These are phyloP conservation scores for Hymenoscyphus infarciens DNA, from an alignment of 2,329 filamentous ascomycete species.

Conservation along the genomic window DNA sequence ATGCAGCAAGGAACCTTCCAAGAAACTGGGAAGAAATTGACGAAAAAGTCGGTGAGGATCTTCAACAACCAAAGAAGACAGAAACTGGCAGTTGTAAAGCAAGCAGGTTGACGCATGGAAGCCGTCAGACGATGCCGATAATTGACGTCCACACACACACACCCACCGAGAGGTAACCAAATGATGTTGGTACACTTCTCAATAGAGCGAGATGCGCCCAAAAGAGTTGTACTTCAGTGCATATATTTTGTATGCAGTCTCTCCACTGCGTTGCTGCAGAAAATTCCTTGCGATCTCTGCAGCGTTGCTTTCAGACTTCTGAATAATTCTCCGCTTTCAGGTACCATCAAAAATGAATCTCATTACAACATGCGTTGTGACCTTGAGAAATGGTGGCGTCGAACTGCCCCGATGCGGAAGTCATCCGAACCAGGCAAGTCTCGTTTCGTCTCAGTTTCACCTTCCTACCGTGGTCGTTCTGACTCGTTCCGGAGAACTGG, in stretches of 20 bases:
- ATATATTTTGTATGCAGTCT: not conserved
- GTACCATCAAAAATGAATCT: constrained; percentile 15
- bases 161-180: not conserved
- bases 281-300: not conserved
- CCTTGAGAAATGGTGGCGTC: not conserved
- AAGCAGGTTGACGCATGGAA: constrained; percentile 9
- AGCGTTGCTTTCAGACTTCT: constrained; percentile 3
- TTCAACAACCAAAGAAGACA: not conserved
- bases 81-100: constrained; percentile 6
- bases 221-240: not conserved
- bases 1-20: not conserved
- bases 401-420: not conserved
- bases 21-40: not conserved
- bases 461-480: not conserved
- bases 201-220: not conserved
- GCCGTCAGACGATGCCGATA: not conserved
- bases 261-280: not conserved
- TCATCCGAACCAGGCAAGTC: not conserved
- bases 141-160: not conserved
- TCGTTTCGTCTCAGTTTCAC: constrained; percentile 4
- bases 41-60: constrained; percentile 17
- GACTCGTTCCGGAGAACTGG: constrained; percentile 1
- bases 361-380: not conserved
- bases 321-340: constrained; percentile 15
- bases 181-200: not conserved